Conservation (phyloP, 2,329 filamentous ascomycete genomes). For the Dactylellina haptotyla region DNA sequence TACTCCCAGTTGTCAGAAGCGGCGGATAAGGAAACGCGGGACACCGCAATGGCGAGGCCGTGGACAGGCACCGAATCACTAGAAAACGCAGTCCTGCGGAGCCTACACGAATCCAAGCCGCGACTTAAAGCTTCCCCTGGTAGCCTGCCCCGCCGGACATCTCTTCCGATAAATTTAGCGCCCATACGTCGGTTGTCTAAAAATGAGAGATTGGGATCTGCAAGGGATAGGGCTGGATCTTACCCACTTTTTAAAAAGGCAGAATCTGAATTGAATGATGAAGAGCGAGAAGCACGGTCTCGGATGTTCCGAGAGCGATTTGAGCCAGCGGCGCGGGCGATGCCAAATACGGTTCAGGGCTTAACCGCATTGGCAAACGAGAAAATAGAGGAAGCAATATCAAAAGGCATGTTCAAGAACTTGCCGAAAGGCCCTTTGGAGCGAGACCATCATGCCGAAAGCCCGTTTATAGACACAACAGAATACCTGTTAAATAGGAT, state of each 20-base stretch:
- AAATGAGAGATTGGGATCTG: slow-evolving; percentile 64
- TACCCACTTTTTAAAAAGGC: slow-evolving; percentile 67
- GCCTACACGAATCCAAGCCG: slow-evolving; percentile 82
- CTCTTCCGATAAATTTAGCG: slow-evolving; percentile 49
- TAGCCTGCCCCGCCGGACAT: slow-evolving; percentile 56
- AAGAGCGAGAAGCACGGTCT: slow-evolving; percentile 77
- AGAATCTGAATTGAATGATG: slow-evolving; percentile 70
- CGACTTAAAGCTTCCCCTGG: slow-evolving; percentile 69
- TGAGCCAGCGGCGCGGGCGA: slow-evolving; percentile 73
- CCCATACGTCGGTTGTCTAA: slow-evolving; percentile 34
- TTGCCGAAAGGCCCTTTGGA: slow-evolving; percentile 78
- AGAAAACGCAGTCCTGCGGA: slow-evolving; percentile 81
- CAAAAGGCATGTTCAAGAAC: slow-evolving; percentile 86
- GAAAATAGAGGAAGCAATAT: slow-evolving; percentile 91
- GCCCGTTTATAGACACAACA: slow-evolving; percentile 92
- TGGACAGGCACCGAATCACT: slow-evolving; percentile 83
- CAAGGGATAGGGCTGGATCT: slow-evolving; percentile 68
- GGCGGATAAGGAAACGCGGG: slow-evolving; percentile 75
- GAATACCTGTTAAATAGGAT: slow-evolving; percentile 99
- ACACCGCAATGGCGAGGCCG: slow-evolving; percentile 73
- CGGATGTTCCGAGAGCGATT: slow-evolving; percentile 84
- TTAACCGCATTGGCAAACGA: slow-evolving; percentile 87
- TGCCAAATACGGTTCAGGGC: slow-evolving; percentile 81
- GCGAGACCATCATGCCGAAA: slow-evolving; percentile 81
- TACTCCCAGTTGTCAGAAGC: slow-evolving; percentile 66